Evolutionary conservation across 305 asterid species (phyloP), one percentile per base, ranked within the genome.

Genomic region (Coffea humblotiana): DNA sequence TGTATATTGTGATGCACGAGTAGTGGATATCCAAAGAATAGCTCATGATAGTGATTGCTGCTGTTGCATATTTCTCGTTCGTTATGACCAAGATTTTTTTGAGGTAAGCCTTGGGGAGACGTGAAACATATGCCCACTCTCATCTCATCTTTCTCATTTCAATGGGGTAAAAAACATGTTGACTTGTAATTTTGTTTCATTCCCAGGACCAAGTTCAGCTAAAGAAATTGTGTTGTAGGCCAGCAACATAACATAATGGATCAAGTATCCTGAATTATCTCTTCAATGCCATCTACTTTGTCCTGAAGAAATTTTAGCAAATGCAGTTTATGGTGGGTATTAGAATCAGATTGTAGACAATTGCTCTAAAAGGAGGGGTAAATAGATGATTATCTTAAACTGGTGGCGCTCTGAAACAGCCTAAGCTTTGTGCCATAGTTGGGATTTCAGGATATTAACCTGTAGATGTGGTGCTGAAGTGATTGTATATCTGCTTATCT

Each of bases 41-140:
- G 21, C 35, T 8, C 97, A 92, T 52, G 87, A 86, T 68, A 77
- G 64, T 21, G 79, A 82, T 60, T 52, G 66, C 27, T 94, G 98
- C 88, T 83, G 89, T 12, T 94, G 98, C 83, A 76, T 85, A 79
- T 93, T 93, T 83, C 82, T 72, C 12, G 94, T 93, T 51, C 92
- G 90, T n/a, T 93, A 81, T n/a, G 96, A 91, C 82, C 80, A 69
- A 9, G 93, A 91, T 82, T 78, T 74, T 49, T 16, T 69, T 80
- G 93, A 91, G 97, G 97, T 92, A 73, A 82, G 80, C 51, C 45
- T 43, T 47, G 14, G 32, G 40, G 45, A 13, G 3, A 61, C 32
- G n/a, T 43, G 45, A 3, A 19, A n/a, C 12, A 13, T 19, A 40
- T 60, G 35, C 35, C 0, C 25, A 11, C 10, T 14, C 18, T 61